Base-by-base conservation (phyloP, 768 basidiomycete genomes). In the Suillus fuscotomentosus region DNA sequence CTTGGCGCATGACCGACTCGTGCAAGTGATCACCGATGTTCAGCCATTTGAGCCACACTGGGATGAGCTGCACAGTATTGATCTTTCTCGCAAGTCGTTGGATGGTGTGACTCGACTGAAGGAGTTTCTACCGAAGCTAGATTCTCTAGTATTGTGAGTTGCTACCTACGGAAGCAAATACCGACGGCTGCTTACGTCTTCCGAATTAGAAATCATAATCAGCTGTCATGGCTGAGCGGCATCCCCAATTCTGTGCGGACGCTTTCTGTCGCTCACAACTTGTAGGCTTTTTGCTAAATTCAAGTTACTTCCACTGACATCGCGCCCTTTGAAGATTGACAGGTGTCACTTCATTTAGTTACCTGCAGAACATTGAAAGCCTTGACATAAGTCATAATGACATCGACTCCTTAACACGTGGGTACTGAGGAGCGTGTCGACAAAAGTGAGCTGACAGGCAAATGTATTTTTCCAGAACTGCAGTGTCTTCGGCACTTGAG, bases 21-120 rank as follows among this genome's bases (percentile, higher is more conserved):
- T 99, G 2, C 87, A 92, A 74, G 88, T 93, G 70, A 94, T 99
- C 72, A 98, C 96, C 50, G 95, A 98, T 70, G 87, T 95, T 14
- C 90, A 95, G 72, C 95, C 96, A 22, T 97, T 92, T 76, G 94
- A 95, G 72, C 95, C 96, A 27, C 84, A 93, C 72, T 99, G 97
- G 97, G 96, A 98, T 70, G 81, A 84, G 47, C 77, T 99, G 65
- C 80, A 71, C 63, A 76, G 79, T 31, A 88, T 99, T 68, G 89
- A 98, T 72, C 79, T 99, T 62, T 82, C 81, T 45, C 76, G 79
- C 60, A 86, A 84, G 73, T 79, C 79, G 24, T 73, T 88, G 34
- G 89, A 90, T 59, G 88, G 87, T 70, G 83, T 90, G 17, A 86
- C 87, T 45, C 76, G 90, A 63, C 72, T 92, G 68, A 95, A 97